Percentiles rank a stretch among this genome's conserved stretches.
These are phyloP conservation scores for Termitomyces sp. DNA, from an alignment of 768 basidiomycete species.

Conservation along the genomic window DNA sequence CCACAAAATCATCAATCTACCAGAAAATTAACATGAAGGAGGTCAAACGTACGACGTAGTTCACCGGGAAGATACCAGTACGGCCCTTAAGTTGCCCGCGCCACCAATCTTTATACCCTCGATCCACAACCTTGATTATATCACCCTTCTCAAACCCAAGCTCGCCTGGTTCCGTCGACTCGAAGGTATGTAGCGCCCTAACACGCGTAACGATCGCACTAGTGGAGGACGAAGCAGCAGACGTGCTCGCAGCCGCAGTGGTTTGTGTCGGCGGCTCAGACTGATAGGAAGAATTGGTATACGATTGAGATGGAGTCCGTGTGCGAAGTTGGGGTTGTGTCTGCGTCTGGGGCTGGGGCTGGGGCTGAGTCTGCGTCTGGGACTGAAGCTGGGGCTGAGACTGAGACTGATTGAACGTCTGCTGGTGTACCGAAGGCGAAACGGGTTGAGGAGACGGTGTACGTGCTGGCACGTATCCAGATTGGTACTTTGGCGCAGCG, in stretches of 20 bases:
- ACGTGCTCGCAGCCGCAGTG: not conserved
- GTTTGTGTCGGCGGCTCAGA: constrained; percentile 14
- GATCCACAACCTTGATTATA: constrained; percentile 91
- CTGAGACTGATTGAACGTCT: constrained; percentile 14
- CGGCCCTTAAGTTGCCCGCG: constrained; percentile 85
- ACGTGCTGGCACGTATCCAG: constrained; percentile 58
- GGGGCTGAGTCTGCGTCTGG: not conserved
- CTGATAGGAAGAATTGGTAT: constrained; percentile 7
- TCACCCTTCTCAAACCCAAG: constrained; percentile 91
- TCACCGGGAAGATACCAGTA: constrained; percentile 95
- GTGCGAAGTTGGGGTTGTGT: constrained; percentile 13
- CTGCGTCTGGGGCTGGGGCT: constrained; percentile 9
- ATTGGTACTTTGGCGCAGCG: constrained; percentile 36
- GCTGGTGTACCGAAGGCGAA: not conserved
- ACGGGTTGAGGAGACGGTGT: constrained; percentile 37
- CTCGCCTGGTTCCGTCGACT: constrained; percentile 85
- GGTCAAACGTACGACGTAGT: constrained; percentile 74
- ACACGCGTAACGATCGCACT: constrained; percentile 69
- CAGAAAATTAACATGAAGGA: not conserved
- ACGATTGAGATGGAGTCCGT: constrained; percentile 8
- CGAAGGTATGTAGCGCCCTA: constrained; percentile 84
- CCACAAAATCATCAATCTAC: not conserved
- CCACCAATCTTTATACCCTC: constrained; percentile 97
- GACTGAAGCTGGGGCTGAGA: constrained; percentile 16
- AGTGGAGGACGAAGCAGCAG: not conserved